Conservation (phyloP, 164 flowering plant genomes). For the Brasenia schreberi region DNA sequence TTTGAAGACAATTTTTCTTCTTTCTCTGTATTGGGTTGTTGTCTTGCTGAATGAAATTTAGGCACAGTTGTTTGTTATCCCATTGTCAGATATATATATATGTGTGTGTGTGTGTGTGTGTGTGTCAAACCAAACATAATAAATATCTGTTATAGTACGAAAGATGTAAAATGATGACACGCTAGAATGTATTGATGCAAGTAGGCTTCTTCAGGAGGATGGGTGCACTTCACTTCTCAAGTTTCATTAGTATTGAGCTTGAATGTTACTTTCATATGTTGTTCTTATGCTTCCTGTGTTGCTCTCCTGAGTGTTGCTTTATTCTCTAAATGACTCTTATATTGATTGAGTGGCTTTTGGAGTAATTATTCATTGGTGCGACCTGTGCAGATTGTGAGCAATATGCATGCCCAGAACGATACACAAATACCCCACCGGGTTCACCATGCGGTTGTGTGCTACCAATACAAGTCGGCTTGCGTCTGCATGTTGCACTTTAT, state of each 20-base stretch:
- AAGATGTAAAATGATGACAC: not conserved
- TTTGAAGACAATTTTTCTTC: not conserved
- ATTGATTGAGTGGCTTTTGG: not conserved
- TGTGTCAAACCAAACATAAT: not conserved
- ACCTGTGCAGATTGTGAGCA: conserved; percentile 46
- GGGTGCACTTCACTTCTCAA: too few relatives aligned
- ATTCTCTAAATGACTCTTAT: not conserved
- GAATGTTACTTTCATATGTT: too few relatives aligned
- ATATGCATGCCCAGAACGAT: conserved; percentile 44
- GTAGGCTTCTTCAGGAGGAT: too few relatives aligned
- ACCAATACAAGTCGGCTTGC: conserved; percentile 69
- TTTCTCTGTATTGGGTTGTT: not conserved
- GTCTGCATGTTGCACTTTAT: conserved; percentile 53
- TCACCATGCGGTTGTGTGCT: conserved; percentile 67
- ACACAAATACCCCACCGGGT: conserved; percentile 67
- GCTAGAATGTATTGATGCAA: too few relatives aligned
- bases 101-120: not conserved
- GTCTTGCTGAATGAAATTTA: not conserved
- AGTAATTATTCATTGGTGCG: not conserved
- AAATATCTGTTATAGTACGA: not conserved
- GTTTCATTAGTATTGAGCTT: too few relatives aligned
- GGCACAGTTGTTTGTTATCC: not conserved
- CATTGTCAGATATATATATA: not conserved
- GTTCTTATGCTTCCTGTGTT: not conserved
- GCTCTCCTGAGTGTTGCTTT: not conserved